Base-by-base conservation (phyloP, 768 basidiomycete genomes). In the Royoungia palumana region DNA sequence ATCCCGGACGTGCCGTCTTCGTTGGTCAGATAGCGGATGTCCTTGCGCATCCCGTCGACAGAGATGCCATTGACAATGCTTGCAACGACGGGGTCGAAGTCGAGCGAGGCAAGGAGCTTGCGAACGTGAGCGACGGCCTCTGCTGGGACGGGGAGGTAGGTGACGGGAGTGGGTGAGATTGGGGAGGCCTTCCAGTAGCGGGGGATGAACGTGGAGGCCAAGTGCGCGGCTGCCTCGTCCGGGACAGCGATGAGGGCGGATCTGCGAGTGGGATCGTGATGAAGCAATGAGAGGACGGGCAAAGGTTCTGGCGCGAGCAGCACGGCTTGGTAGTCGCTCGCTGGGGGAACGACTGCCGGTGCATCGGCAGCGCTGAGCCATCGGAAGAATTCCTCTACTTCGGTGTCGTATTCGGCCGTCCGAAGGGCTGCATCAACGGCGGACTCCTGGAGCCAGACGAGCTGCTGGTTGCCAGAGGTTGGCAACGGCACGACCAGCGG, bases 11-110 rank as follows among this genome's bases (percentile, higher is more conserved):
- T 66, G n/a, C 70, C 74, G 56, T 85, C 83, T 65, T 96, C 93
- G 41, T 91, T 92, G 0, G 93, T 92, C 49, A 96, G 80, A 64
- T 81, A 94, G 44, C 83, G 78, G 39, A 94, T 76, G 65, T 91
- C 87, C 36, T 78, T 75, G 49, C 73, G 72, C 70, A 95, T 80
- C 56, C 82, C 77, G 10, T 76, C 65, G 13, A 85, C 56, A 25
- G 85, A 86, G 47, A 95, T 75, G 42, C 82, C 81, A 49, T 79
- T 76, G 21, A 93, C 80, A 48, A 88, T 72, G 32, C 77, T 71
- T 14, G 89, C 83, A 41, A 94, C 69, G 42, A 73, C 69, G 10
- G 89, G 81, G 58, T 88, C 74, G 62, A 91, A 93, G 59, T 75
- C 77, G 46, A 92, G 70, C 10, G 70, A 65, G 3, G 69, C 58